Evolutionary conservation across 768 basidiomycete species (phyloP), one percentile per base, ranked within the genome.

Genomic region (Russula brevipes): DNA sequence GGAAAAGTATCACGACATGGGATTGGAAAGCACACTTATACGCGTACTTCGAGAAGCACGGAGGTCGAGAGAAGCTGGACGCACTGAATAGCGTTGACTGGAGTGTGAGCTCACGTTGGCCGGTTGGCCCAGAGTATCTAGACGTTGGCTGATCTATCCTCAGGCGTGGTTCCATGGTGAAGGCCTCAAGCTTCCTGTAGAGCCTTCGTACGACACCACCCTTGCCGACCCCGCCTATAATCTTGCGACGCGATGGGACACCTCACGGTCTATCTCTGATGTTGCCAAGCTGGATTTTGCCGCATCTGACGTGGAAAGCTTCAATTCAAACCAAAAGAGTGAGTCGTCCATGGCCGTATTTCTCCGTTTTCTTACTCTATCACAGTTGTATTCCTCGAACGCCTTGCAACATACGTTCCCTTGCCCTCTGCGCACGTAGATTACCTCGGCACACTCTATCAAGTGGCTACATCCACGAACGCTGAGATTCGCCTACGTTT

Each of bases 111-210:
- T 14, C 39, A n/a, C 3, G 19, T 33, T 46, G 14, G 16, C 52
- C 24, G 14, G 16, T 33, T 5, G 10, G 8, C 7, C 39, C 51
- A 33, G 12, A 41, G 19, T 42, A 10, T 24, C 24, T 24, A 24
- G 11, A 4, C 5, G 31, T 17, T 14, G 19, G 42, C 35, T 36
- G 19, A 44, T 65, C 41, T 45, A 30, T 36, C 19, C 16, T 31
- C 31, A 89, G 88, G 83, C 82, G 12, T 96, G 93, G 93, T 74
- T 96, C 39, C 83, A 88, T 66, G 93, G 93, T 41, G 86, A 89
- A 72, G 91, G 93, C 3, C 66, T 80, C 6, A 77, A 82, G 63
- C 81, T 96, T 11, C 91, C 91, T 1, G 88, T 85, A 0, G 76
- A 86, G 62, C 80, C 91, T 74, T 79, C 85, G 62, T 94, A 92